Base-by-base conservation (phyloP, 2,329 filamentous ascomycete species). In the Colletotrichum lentis region DNA sequence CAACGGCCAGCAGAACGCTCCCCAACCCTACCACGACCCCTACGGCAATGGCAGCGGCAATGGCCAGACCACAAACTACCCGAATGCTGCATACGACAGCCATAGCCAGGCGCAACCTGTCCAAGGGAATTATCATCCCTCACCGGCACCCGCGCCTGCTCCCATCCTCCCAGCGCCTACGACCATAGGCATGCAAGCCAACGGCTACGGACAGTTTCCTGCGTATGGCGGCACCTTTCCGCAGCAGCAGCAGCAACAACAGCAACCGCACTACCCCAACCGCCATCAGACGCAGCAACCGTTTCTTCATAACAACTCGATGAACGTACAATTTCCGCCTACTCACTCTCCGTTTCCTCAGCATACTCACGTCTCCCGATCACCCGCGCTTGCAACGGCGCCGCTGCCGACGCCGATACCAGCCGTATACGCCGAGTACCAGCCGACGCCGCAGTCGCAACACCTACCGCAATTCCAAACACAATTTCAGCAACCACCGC, bases 1-100 rank as follows among this genome's bases (percentile, higher is more conserved):
- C 73, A 74, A 76, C 70, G 78, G 75, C 74, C 79, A 81, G 72
- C 76, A 73, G 70, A 73, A 74, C 37, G 62, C 49, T 53, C 63
- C 67, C 52, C 63, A 69, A 59, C 27, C 64, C 5, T 66, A 62
- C 39, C 44, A 63, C 41, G 52, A 69, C 44, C 56, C 67, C 7
- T 67, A 67, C 52, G 53, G 44, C 57, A 69, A 47, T 55, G 52
- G 50, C 24, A 55, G 31, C 20, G 69, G 44, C 46, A 65, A 67
- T 24, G 64, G 61, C 11, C 66, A 72, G 49, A 62, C 71, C 35
- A 65, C 63, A 39, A 71, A 72, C 49, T 71, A 72, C 12, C 52
- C 55, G 44, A 73, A 71, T 16, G 67, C 49, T 59, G 53, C 50
- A 16, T 63, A 27, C 62, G 69, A 56, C 69, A 65, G 47, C 73